Conservation (phyloP, 352 stramenopile species). For the Phytophthora vignae region DNA sequence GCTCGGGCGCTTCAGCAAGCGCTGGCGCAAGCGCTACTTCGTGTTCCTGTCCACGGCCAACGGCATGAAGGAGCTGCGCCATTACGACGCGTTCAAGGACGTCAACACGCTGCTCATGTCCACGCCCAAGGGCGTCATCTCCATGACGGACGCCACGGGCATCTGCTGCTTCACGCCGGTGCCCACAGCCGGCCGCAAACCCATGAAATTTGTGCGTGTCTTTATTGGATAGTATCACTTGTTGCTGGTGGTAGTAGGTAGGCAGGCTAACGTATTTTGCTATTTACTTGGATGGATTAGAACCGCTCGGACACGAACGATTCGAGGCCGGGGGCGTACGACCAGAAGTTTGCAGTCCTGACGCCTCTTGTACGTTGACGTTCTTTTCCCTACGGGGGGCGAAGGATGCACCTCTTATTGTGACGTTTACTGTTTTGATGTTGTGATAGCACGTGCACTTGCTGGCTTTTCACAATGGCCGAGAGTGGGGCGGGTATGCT, state of each 20-base stretch:
- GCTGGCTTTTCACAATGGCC: constrained; percentile 78
- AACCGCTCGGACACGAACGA: constrained; percentile 68
- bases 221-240: background rate
- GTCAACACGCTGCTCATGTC: constrained; percentile 63
- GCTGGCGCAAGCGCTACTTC: constrained; percentile 83
- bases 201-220: constrained; percentile 64
- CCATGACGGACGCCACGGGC: constrained; percentile 71
- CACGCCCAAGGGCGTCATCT: constrained; percentile 78
- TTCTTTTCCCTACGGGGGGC: background rate
- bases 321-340: constrained; percentile 54
- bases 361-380: constrained; percentile 61
- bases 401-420: background rate
- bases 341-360: constrained; percentile 83
- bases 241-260: background rate
- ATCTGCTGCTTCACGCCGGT: constrained; percentile 79
- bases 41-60: constrained; percentile 73
- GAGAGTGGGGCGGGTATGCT: constrained; percentile 67
- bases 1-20: constrained; percentile 84
- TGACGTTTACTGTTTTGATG: background rate
- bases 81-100: constrained; percentile 79
- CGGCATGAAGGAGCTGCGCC: constrained; percentile 78
- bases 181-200: constrained; percentile 49
- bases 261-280: background rate
- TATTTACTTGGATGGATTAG: constrained; percentile 27
- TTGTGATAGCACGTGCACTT: constrained; percentile 70